phyloP scores from a whole-genome alignment of 1,139 yeast species.

The Protomyces gravidus region DNA sequence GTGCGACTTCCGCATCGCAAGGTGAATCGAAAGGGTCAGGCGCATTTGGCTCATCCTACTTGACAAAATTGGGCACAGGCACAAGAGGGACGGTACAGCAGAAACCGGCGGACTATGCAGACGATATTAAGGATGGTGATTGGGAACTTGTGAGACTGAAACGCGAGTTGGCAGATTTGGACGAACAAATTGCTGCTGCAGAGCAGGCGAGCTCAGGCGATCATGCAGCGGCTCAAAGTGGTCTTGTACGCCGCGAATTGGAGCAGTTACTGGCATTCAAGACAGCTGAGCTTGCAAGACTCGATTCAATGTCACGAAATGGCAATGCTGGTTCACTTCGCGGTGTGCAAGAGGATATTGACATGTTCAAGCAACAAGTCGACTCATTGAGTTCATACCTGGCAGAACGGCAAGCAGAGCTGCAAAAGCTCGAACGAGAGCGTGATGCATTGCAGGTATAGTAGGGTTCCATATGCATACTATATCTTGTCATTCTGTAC shows the following conservation, averaged over 20 bases:
- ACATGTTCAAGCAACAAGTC: slow-evolving; percentile 63
- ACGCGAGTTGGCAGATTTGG: slow-evolving; percentile 72
- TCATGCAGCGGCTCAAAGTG: slow-evolving; percentile 43
- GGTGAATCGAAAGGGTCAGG: slow-evolving; percentile 38
- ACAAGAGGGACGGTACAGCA: slow-evolving; percentile 34
- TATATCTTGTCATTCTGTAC: not conserved
- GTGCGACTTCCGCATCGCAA: slow-evolving; percentile 5
- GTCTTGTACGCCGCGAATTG: slow-evolving; percentile 61
- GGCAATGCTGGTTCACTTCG: slow-evolving; percentile 34
- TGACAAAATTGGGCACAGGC: slow-evolving; percentile 47
- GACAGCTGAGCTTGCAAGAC: slow-evolving; percentile 47
- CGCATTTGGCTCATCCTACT: slow-evolving; percentile 49
- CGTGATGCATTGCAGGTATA: not conserved
- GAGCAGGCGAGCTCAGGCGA: slow-evolving; percentile 50
- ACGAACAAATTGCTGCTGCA: slow-evolving; percentile 56
- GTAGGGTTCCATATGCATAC: not conserved
- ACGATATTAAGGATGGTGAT: slow-evolving; percentile 62
- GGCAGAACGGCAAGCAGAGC: slow-evolving; percentile 47
- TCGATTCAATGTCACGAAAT: slow-evolving; percentile 31
- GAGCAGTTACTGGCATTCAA: slow-evolving; percentile 78
- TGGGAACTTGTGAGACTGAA: slow-evolving; percentile 86
- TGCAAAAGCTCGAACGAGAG: slow-evolving; percentile 44
- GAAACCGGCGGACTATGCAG: slow-evolving; percentile 58
- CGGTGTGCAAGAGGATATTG: slow-evolving; percentile 53
- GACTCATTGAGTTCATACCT: slow-evolving; percentile 49